Base-by-base conservation (phyloP, 73 alveolate genomes). In the Tetrahymena borealis region DNA sequence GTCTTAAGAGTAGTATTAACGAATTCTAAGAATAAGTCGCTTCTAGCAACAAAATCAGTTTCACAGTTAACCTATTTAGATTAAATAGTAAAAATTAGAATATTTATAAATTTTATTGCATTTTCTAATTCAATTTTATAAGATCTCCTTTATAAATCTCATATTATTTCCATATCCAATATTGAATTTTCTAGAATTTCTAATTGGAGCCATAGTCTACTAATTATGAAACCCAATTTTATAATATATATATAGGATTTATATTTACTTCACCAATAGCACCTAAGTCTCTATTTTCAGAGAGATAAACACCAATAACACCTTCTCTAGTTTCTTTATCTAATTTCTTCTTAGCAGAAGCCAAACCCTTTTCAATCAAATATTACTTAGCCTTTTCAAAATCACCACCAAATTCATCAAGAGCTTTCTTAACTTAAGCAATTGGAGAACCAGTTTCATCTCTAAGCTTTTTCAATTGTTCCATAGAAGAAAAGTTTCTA, bases 321-420 rank as follows among this genome's bases (percentile, higher is more conserved):
- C 85, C 85, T 60, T 60, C 85, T 60, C 85, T 60, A 60, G 85
- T 60, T 60, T 60, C 85, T n/a, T 60, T 60, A 60, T 60, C 85
- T 60, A 60, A 60, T 20, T 60, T 60, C 38, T 60, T 60, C 28
- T 60, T 32, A 15, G 85, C 85, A 6, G 85, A 60, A 60, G 85
- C 85, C 85, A 60, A 60, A 60, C 85, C 85, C 38, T 60, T 60
- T 60, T 60, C 85, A 2, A 60, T 60, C 85, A 60, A 60, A 35
- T 24, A 60, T 60, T 60, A 16, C 38, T 60, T 60, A 60, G 85
- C 85, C 28, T 60, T 60, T 60, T 60, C 85, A 60, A 60, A 60
- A 20, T 60, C 85, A 24, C 85, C 85, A 13, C 85, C 85, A 16
- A 60, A 60, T 60, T 60, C 85, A 35, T 60, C 85, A 60, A 60